A percentile compares a stretch with the other conserved stretches of the same genome.
Conservation (phyloP, 2,329 filamentous ascomycete species). For the Aspergillus sp. region DNA sequence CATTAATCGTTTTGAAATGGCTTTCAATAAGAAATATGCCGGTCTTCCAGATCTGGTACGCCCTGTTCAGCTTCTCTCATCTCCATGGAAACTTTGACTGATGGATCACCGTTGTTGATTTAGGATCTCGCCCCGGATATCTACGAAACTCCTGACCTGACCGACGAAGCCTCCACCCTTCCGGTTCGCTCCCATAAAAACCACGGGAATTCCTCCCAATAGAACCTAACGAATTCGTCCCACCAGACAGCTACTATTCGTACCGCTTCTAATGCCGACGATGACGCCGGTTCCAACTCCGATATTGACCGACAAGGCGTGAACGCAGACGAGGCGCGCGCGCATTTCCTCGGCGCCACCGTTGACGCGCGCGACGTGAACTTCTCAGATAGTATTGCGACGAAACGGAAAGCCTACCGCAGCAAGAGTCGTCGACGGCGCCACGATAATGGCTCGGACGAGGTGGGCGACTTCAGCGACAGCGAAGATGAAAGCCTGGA, state of each 20-base stretch:
- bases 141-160: constrained; percentile 93
- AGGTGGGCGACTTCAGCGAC: constrained; percentile 73
- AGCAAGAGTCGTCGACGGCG: constrained; percentile 65
- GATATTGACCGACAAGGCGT: constrained; percentile 75
- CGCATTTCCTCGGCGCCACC: constrained; percentile 71
- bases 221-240: constrained; percentile 47
- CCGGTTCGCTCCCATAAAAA: constrained; percentile 55
- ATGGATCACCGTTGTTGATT: not conserved
- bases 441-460: constrained; percentile 49
- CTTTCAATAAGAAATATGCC: constrained; percentile 78
- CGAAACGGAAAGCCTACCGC: constrained; percentile 80
- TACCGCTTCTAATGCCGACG: constrained; percentile 58
- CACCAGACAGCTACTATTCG: constrained; percentile 51
- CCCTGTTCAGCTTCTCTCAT: not conserved
- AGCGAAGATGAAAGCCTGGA: constrained; percentile 77
- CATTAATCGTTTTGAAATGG: constrained; percentile 52
- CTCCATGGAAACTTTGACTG: not conserved
- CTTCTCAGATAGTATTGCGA: constrained; percentile 84
- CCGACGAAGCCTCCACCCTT: constrained; percentile 82
- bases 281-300: constrained; percentile 51
- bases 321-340: constrained; percentile 75
- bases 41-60: constrained; percentile 73
- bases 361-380: constrained; percentile 78
- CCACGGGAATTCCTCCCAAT: not conserved
- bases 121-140: constrained; percentile 91